Conservation (phyloP, 768 basidiomycete genomes). For the Tremella yokohamensis region DNA sequence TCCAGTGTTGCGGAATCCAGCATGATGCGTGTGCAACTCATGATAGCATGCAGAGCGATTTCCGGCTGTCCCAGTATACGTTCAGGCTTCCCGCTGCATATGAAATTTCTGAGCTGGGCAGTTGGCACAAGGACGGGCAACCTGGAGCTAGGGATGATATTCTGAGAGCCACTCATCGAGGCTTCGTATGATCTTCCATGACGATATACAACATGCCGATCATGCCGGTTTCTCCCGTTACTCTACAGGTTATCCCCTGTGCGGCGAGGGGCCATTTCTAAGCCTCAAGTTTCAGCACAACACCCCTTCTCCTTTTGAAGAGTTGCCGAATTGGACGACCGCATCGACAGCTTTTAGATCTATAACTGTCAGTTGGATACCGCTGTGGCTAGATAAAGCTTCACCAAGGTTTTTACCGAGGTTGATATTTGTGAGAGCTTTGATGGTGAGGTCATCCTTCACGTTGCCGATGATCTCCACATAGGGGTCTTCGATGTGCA, state of each 20-base stretch:
- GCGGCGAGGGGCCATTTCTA: background rate
- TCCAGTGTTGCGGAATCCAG: constrained; percentile 44
- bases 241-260: background rate
- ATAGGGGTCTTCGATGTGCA: constrained; percentile 56
- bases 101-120: too few species aligned
- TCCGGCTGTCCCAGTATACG: too few species aligned
- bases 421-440: constrained; percentile 58
- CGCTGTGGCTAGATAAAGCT: constrained; percentile 28
- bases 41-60: background rate
- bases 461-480: constrained; percentile 69
- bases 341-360: constrained; percentile 46
- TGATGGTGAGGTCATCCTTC: constrained; percentile 59
- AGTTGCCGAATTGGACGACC: constrained; percentile 39
- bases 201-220: background rate
- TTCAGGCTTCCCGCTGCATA: too few species aligned
- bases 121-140: too few species aligned
- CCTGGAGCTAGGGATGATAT: too few species aligned
- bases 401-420: constrained; percentile 65
- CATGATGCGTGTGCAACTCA: constrained; percentile 18
- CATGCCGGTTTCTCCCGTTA: background rate
- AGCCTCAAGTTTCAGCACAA: constrained; percentile 12
- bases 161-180: background rate
- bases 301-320: constrained; percentile 40
- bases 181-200: too few species aligned
- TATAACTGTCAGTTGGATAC: constrained; percentile 7